Evolutionary conservation across 176 grass and related monocot genomes (phyloP).

Genomic region (Eragrostis nindensis): DNA sequence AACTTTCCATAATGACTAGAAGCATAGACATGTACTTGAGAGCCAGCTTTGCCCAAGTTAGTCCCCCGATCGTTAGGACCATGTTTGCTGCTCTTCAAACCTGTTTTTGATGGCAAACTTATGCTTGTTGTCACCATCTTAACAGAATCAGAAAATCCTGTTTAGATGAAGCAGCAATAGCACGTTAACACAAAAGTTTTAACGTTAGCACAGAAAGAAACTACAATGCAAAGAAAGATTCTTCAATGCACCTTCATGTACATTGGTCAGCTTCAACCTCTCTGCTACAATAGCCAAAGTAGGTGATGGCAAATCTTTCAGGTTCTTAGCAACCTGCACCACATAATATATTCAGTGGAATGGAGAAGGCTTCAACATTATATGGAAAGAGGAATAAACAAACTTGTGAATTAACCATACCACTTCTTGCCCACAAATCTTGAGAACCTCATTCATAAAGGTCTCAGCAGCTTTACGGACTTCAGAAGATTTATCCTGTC

Average conservation of each 20-base stretch:
- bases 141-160: constrained; percentile 74
- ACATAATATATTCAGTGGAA: constrained; percentile 20
- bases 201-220: constrained; percentile 23
- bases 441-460: constrained; percentile 87
- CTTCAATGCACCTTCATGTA: constrained; percentile 70
- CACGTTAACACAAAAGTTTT: constrained; percentile 29
- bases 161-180: constrained; percentile 30
- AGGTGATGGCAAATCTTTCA: constrained; percentile 93
- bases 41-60: constrained; percentile 66
- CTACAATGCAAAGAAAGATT: constrained; percentile 19
- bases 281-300: constrained; percentile 84
- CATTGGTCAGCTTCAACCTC: constrained; percentile 69
- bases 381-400: background rate
- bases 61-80: constrained; percentile 64
- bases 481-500: constrained; percentile 98
- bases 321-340: constrained; percentile 68
- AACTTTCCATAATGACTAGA: constrained; percentile 26
- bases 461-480: constrained; percentile 92
- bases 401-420: constrained; percentile 50
- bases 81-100: constrained; percentile 72
- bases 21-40: constrained; percentile 54
- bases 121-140: constrained; percentile 69
- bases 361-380: background rate
- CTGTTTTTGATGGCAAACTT: constrained; percentile 67
- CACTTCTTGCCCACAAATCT: constrained; percentile 84